phyloP scores from a whole-genome alignment of 176 grass and related monocot species.

The Oryza punctata region DNA sequence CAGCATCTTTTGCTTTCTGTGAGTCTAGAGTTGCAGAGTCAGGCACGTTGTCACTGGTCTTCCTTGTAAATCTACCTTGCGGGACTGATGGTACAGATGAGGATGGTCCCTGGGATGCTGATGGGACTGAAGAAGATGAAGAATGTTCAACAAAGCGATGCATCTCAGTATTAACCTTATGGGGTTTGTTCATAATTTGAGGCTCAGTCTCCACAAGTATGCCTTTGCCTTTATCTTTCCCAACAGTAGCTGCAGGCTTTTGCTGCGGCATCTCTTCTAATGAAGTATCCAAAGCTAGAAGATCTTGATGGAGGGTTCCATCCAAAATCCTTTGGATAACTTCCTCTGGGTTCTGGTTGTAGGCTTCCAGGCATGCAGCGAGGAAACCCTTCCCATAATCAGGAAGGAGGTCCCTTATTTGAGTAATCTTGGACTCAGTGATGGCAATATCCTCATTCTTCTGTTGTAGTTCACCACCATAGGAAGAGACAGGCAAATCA shows the following conservation, averaged over 20 bases:
- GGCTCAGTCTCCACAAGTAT: constrained; percentile 60
- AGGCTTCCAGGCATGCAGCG: constrained; percentile 88
- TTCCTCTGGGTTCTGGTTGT: constrained; percentile 81
- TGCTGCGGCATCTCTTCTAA: constrained; percentile 68
- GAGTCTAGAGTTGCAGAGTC: constrained; percentile 64
- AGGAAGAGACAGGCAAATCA: constrained; percentile 57
- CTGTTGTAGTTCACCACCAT: constrained; percentile 53
- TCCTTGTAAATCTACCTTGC: constrained; percentile 89
- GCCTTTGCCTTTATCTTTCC: constrained; percentile 84
- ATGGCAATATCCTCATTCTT: constrained; percentile 75
- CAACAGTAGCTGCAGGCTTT: constrained; percentile 47
- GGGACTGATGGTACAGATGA: constrained; percentile 55
- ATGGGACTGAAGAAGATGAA: constrained; percentile 55
- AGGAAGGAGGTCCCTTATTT: constrained; percentile 91
- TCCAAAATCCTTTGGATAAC: constrained; percentile 95
- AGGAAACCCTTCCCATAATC: constrained; percentile 93
- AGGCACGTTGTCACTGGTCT: constrained; percentile 55
- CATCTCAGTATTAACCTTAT: constrained; percentile 34
- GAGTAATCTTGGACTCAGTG: constrained; percentile 90
- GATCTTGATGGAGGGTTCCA: constrained; percentile 89
- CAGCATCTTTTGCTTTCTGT: constrained; percentile 62
- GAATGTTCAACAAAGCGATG: constrained; percentile 40
- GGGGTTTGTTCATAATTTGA: constrained; percentile 32
- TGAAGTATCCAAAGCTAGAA: constrained; percentile 75
- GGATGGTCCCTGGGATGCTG: constrained; percentile 25